Evolutionary conservation across 2,329 filamentous ascomycete genomes (phyloP).

Genomic region (Cryphonectria nitschkei): DNA sequence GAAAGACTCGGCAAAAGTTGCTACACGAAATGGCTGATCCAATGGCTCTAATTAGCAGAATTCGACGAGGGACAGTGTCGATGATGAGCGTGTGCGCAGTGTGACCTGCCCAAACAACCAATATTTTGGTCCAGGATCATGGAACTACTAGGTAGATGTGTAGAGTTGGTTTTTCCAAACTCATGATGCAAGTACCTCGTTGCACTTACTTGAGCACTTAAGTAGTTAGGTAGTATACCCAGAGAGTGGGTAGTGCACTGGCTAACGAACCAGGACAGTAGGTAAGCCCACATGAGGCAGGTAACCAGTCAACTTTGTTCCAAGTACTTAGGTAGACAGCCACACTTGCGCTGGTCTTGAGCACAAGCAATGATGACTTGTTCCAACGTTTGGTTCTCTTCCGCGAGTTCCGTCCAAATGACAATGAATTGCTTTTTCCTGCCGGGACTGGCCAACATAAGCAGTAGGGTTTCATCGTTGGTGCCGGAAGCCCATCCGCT

Average conservation of each 20-base stretch:
- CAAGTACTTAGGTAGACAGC: background rate
- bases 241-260: background rate
- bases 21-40: background rate
- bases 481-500: conserved; percentile 2
- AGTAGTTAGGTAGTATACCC: background rate
- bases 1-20: conserved; percentile 2
- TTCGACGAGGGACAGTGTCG: background rate
- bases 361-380: background rate
- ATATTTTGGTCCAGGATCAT: background rate
- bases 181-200: background rate
- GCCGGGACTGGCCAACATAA: background rate
- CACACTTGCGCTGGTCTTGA: background rate
- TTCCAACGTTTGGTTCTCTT: background rate
- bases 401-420: background rate
- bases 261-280: background rate
- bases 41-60: background rate
- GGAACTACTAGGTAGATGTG: background rate
- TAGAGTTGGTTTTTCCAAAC: background rate
- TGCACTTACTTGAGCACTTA: background rate
- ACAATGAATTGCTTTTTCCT: conserved; percentile 9
- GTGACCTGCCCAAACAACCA: background rate
- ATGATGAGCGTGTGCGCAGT: background rate
- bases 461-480: conserved; percentile 9
- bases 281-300: background rate
- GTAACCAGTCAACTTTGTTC: background rate